phyloP scores from a whole-genome alignment of 176 grass and related monocot species.

The Oryza glaberrima region DNA sequence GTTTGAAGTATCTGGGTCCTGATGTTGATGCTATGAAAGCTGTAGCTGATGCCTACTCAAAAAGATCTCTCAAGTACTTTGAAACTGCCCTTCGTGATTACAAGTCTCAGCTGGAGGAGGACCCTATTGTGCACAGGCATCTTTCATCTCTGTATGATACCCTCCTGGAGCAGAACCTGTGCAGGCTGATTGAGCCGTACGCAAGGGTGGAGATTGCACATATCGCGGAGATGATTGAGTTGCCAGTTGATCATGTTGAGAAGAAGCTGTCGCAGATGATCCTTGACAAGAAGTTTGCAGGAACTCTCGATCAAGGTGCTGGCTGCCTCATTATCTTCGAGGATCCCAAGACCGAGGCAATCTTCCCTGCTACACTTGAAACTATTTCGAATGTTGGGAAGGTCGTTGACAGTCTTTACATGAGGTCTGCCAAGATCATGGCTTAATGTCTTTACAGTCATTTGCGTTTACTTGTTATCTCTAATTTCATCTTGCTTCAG shows the following conservation, averaged over 20 bases:
- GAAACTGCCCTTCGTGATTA: conserved; percentile 70
- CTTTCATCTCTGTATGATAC: conserved; percentile 79
- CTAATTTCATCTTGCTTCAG: conserved; percentile 31
- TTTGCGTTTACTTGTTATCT: not conserved
- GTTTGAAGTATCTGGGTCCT: conserved; percentile 71
- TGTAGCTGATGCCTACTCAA: conserved; percentile 76
- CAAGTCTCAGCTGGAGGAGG: conserved; percentile 65
- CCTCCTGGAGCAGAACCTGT: conserved; percentile 79
- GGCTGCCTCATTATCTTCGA: conserved; percentile 81
- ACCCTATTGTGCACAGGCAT: conserved; percentile 79
- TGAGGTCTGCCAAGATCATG: conserved; percentile 75
- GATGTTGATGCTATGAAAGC: conserved; percentile 97
- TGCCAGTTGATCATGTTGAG: conserved; percentile 71
- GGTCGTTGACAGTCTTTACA: conserved; percentile 79
- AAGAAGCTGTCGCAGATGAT: conserved; percentile 84
- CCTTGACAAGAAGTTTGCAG: conserved; percentile 83
- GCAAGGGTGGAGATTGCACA: conserved; percentile 63
- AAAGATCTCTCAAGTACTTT: conserved; percentile 73
- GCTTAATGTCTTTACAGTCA: conserved; percentile 27
- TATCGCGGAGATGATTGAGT: conserved; percentile 70
- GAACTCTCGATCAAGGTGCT: conserved; percentile 75
- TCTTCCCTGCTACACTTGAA: conserved; percentile 74
- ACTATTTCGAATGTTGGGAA: conserved; percentile 72
- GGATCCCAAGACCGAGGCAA: conserved; percentile 58
- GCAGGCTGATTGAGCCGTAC: conserved; percentile 76